Percentiles rank a stretch among this genome's conserved stretches.
These are phyloP conservation scores for Beauveria medogensis DNA, from an alignment of 2,329 filamentous ascomycete species.

Conservation along the genomic window DNA sequence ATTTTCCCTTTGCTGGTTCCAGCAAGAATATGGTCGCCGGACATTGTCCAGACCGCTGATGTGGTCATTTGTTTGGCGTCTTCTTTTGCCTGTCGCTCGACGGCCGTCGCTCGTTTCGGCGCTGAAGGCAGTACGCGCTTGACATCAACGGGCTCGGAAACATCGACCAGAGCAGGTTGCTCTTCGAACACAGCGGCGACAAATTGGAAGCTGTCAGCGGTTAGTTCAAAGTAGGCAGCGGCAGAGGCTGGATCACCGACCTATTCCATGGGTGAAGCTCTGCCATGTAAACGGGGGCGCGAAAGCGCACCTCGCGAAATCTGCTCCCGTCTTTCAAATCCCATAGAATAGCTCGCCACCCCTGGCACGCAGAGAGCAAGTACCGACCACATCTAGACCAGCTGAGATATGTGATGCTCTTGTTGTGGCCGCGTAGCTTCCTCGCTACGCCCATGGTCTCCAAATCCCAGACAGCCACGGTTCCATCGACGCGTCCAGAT, in stretches of 20 bases:
- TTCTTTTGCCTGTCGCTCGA: conserved; percentile 82
- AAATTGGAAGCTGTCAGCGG: conserved; percentile 61
- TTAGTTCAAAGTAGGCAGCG: conserved; percentile 14
- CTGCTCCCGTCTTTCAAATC: conserved; percentile 66
- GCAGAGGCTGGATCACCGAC: conserved; percentile 34
- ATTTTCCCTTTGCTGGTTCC: conserved; percentile 94
- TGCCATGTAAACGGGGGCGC: conserved; percentile 89
- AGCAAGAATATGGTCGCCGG: conserved; percentile 80
- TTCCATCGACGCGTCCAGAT: conserved; percentile 88
- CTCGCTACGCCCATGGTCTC: conserved; percentile 95
- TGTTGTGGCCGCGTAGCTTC: conserved; percentile 87
- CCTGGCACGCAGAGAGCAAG: conserved; percentile 84
- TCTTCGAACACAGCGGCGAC: conserved; percentile 92
- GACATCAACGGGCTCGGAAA: conserved; percentile 58
- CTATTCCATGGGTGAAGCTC: conserved; percentile 89
- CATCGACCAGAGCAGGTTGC: conserved; percentile 79
- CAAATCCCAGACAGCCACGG: conserved; percentile 91
- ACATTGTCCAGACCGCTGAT: conserved; percentile 77
- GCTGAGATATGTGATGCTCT: conserved; percentile 87
- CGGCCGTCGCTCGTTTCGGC: conserved; percentile 64
- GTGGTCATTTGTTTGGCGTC: conserved; percentile 95
- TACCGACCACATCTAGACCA: conserved; percentile 92
- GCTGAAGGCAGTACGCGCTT: conserved; percentile 75
- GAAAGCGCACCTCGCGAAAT: conserved; percentile 79
- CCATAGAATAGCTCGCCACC: conserved; percentile 96